These are phyloP conservation scores for Perkinsus olseni DNA, from an alignment of 169 alveolate species.

Conservation along the genomic window DNA sequence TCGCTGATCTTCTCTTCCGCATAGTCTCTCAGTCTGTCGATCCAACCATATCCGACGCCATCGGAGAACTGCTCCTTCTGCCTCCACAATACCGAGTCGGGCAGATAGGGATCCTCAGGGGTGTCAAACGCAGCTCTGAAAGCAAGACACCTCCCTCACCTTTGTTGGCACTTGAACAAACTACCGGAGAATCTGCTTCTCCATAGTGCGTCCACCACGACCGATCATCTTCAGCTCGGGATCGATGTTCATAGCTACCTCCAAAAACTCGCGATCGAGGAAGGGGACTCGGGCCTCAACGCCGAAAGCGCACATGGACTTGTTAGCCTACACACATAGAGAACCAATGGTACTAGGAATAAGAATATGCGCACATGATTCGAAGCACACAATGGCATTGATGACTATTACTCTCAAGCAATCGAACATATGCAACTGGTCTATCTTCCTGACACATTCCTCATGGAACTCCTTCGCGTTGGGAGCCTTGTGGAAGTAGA, in stretches of 20 bases:
- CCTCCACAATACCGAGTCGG: constrained; percentile 68
- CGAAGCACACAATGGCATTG: too few species aligned
- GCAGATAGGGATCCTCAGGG: constrained; percentile 50
- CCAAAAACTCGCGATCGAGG: constrained; percentile 54
- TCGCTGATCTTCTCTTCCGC: constrained; percentile 47
- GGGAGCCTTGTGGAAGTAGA: constrained; percentile 72
- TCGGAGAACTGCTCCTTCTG: constrained; percentile 69
- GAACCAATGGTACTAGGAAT: too few species aligned
- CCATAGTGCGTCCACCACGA: neutral
- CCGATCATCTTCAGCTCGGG: constrained; percentile 42
- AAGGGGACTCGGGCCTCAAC: constrained; percentile 78
- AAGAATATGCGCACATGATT: too few species aligned
- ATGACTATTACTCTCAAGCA: constrained; percentile 45
- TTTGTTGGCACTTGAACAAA: neutral
- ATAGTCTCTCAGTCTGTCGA: constrained; percentile 42
- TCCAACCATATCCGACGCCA: constrained; percentile 63
- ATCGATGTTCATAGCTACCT: constrained; percentile 43
- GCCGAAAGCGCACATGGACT: constrained; percentile 72
- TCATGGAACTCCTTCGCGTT: constrained; percentile 55
- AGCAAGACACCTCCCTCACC: constrained; percentile 6
- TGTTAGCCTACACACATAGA: constrained; percentile 42
- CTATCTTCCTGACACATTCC: constrained; percentile 58
- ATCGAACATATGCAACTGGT: constrained; percentile 59
- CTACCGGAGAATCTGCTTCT: neutral
- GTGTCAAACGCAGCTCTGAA: constrained; percentile 56